These are phyloP conservation scores for Gossypium laxum DNA, from an alignment of 441 rosid species.

Conservation along the genomic window DNA sequence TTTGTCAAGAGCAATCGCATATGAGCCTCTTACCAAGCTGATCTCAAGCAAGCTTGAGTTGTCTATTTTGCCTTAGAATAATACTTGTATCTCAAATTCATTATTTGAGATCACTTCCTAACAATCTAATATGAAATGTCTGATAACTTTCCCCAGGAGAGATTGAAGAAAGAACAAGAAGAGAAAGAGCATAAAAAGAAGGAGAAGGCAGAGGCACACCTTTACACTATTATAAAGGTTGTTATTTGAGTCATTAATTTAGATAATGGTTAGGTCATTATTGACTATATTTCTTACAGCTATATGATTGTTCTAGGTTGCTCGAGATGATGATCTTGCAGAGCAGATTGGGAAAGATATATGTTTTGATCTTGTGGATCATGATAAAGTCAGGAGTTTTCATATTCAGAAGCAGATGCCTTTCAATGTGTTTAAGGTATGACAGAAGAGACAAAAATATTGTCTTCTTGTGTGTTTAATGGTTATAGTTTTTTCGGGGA, in stretches of 20 bases:
- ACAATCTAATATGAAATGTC: not conserved
- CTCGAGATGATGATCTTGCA: constrained; percentile 36
- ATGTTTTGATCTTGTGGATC: constrained; percentile 44
- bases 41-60: not conserved
- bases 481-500: not conserved
- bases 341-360: constrained; percentile 39
- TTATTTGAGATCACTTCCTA: not conserved
- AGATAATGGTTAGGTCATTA: not conserved
- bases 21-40: constrained; percentile 3
- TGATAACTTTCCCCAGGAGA: constrained; percentile 15
- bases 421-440: constrained; percentile 38
- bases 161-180: constrained; percentile 46
- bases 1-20: constrained; percentile 10
- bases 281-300: not conserved
- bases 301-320: constrained; percentile 28
- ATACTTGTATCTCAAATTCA: not conserved
- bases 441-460: not conserved
- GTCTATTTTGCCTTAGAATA: not conserved
- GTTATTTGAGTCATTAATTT: not conserved
- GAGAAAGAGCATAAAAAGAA: constrained; percentile 37
- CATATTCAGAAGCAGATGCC: constrained; percentile 36
- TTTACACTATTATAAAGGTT: constrained; percentile 43
- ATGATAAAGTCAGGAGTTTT: constrained; percentile 39
- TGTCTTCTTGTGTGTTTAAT: not conserved
- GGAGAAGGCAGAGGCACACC: constrained; percentile 43